A percentile compares a stretch with the other conserved stretches of the same genome.
Evolutionary conservation across 306 rosid species (phyloP).

Genomic region (Sesbania bispinosa): DNA sequence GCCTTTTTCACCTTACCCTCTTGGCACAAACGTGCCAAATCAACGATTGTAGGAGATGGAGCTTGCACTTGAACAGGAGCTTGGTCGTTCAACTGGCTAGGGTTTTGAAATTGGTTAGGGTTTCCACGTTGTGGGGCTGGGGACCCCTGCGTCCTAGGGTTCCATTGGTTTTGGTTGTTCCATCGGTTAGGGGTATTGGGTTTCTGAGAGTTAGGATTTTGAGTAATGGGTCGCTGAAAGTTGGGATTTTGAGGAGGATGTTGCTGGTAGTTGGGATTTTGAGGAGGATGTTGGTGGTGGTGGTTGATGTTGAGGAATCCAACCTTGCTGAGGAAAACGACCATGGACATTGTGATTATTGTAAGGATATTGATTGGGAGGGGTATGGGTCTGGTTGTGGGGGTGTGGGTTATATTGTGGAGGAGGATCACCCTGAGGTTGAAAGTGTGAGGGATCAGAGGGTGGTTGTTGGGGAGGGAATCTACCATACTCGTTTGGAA

Average conservation of each 20-base stretch:
- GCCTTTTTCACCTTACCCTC: conserved; percentile 62
- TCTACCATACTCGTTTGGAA: conserved; percentile 42
- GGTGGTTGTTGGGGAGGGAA: conserved; percentile 20
- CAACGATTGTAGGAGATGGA: too few relatives aligned
- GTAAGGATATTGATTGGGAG: too few relatives aligned
- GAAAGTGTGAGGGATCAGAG: too few relatives aligned
- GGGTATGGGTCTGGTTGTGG: background rate
- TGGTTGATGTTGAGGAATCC: conserved; percentile 11
- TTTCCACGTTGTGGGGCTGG: too few relatives aligned
- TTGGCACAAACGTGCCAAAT: conserved; percentile 49
- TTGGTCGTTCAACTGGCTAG: conserved; percentile 30
- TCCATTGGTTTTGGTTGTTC: too few relatives aligned
- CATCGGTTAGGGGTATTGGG: too few relatives aligned
- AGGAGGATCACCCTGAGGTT: too few relatives aligned
- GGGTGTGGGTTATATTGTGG: background rate
- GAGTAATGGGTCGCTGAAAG: background rate
- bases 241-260: background rate
- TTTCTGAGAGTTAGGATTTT: conserved; percentile 30
- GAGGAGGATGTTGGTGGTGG: too few relatives aligned
- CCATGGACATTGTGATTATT: background rate
- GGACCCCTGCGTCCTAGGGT: too few relatives aligned
- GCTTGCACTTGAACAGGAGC: too few relatives aligned
- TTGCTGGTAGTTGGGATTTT: conserved; percentile 23
- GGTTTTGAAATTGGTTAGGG: background rate
- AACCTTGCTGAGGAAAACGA: background rate